Conservation (phyloP, 192 early-diverging fungal genomes). For the Dissophora globulifera region DNA sequence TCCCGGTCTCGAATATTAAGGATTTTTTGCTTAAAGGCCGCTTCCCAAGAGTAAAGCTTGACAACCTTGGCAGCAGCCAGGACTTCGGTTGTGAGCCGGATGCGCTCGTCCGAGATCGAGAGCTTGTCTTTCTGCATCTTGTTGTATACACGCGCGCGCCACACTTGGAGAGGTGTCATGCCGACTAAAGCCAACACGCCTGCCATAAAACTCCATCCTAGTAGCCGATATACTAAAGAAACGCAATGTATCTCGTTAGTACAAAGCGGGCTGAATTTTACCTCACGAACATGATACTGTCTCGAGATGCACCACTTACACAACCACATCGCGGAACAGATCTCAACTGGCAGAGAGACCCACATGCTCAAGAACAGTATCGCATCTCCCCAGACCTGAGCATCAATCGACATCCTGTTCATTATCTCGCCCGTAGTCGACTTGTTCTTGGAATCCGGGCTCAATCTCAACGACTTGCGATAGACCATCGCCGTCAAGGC, state of each 20-base stretch:
- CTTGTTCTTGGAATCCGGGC: slow-evolving; percentile 54
- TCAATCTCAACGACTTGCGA: slow-evolving; percentile 80
- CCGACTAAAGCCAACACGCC: slow-evolving; percentile 10
- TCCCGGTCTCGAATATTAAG: slow-evolving; percentile 23
- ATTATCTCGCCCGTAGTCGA: slow-evolving; percentile 39
- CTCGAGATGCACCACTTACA: slow-evolving; percentile 14
- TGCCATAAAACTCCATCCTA: slow-evolving; percentile 41
- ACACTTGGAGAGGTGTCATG: slow-evolving; percentile 29
- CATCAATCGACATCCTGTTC: slow-evolving; percentile 45
- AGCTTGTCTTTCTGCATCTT: slow-evolving; percentile 20
- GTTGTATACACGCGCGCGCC: slow-evolving; percentile 20
- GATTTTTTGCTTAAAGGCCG: slow-evolving; percentile 22
- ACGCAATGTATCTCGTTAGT: no score
- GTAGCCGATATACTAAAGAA: slow-evolving; percentile 22
- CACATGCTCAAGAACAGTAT: slow-evolving; percentile 17
- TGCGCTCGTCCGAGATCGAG: slow-evolving; percentile 27
- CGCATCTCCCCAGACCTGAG: slow-evolving; percentile 26
- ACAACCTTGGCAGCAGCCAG: slow-evolving; percentile 23
- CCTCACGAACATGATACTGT: no score
- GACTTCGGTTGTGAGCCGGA: slow-evolving; percentile 31
- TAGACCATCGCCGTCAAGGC: slow-evolving; percentile 82
- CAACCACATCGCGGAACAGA: slow-evolving; percentile 29
- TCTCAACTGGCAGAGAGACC: slow-evolving; percentile 38
- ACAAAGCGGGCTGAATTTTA: no score
- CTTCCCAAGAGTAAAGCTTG: slow-evolving; percentile 44